Evolutionary conservation across 2,329 filamentous ascomycete species (phyloP).

Genomic region (Colletotrichum sp.): DNA sequence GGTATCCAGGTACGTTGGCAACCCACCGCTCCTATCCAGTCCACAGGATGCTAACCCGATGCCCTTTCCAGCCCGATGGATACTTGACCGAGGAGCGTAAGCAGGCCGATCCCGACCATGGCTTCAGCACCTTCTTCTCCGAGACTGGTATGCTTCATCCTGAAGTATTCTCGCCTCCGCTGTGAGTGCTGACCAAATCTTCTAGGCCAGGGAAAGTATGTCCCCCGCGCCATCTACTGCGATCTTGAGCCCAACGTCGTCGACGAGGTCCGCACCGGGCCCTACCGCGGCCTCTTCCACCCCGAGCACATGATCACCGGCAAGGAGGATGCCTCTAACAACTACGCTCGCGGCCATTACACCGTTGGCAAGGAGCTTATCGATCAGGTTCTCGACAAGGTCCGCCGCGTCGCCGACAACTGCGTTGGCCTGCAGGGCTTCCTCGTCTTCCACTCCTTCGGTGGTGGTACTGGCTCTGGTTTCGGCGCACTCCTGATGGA

Average conservation of each 20-base stretch:
- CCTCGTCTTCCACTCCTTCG: conserved; percentile 99
- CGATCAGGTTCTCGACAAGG: conserved; percentile 96
- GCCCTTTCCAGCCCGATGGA: conserved; percentile 80
- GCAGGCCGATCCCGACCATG: conserved; percentile 88
- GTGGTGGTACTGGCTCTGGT: conserved; percentile 97
- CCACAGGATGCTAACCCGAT: not conserved
- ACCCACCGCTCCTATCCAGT: not conserved
- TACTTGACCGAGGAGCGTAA: conserved; percentile 99
- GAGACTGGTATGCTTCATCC: conserved; percentile 79
- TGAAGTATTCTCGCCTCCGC: not conserved
- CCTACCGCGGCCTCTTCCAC: conserved; percentile 97
- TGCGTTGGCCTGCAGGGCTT: conserved; percentile 98
- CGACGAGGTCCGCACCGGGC: conserved; percentile 97
- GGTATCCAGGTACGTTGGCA: conserved; percentile 85
- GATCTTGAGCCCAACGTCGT: conserved; percentile 99
- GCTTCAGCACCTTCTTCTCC: conserved; percentile 99
- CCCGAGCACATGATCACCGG: conserved; percentile 99
- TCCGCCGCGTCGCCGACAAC: conserved; percentile 96
- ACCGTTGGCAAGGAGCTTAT: conserved; percentile 99
- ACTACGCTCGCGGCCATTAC: conserved; percentile 99
- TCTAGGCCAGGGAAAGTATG: conserved; percentile 95
- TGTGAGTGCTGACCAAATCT: conserved; percentile 2
- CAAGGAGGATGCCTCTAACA: conserved; percentile 99
- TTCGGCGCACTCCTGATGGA: conserved; percentile 99
- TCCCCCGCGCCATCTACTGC: conserved; percentile 98